Evolutionary conservation across 805 yeast genomes (phyloP), one percentile per base, ranked within the genome.

Genomic region (Diddensiella transvaalensis): DNA sequence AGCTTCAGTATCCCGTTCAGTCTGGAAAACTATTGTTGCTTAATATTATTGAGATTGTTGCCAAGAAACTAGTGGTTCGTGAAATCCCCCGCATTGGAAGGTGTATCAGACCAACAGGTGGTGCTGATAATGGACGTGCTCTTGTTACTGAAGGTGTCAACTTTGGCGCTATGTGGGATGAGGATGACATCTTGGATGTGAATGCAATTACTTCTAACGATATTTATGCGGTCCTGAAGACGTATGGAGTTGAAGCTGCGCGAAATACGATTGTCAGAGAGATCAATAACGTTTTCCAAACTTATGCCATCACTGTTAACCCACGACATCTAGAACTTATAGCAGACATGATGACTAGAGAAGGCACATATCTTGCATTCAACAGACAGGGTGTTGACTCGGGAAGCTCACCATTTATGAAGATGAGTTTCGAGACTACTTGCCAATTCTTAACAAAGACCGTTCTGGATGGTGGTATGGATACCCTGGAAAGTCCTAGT

Each of bases 281-380:
- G 76, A 87, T 93, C 67, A 85, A 87, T 71, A 86, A 87, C 60
- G 99, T 93, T 60, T 93, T 93, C 80, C 87, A 88, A 52, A 89
- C 95, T 46, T 93, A 93, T 70, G 98, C 98, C 61, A 93, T 93
- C 64, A 73, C 89, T 51, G 99, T 93, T 51, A 85, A 93, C 48
- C 74, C 80, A 46, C 87, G 99, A 68, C 99, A 93, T 73, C 80
- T 93, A 71, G 99, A 93, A 65, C 80, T 93, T 67, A 84, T 93
- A 68, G 99, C 95, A 56, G 99, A 93, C 69, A 87, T 87, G 88
- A 93, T 93, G 99, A 93, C 99, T 3, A 82, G 99, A 70, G 98
- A 93, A 70, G 99, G 99, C 63, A 80, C 95, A 1, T 93, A 90
- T 65, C 72, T 91, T 65, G 96, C 99, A 22, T 93, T 93, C 76